phyloP scores from a whole-genome alignment of 1,284 basidiomycete species.

The Ceratobasidium theobromae region DNA sequence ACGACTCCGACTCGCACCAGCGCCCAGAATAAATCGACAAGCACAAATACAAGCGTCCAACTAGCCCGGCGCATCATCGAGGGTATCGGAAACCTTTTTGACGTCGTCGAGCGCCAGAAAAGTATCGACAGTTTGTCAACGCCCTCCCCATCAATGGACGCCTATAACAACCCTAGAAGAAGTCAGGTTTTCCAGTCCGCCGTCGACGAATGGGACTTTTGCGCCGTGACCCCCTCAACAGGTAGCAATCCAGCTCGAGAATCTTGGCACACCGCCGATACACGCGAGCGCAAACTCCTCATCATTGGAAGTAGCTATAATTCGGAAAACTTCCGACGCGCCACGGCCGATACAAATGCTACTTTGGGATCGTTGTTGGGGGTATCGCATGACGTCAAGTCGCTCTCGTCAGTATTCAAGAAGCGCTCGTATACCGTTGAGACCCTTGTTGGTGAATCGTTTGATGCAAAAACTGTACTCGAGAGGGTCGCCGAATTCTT shows the following conservation, averaged over 20 bases:
- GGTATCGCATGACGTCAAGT: neutral
- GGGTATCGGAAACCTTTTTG: neutral
- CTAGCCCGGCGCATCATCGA: neutral
- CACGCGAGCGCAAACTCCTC: constrained; percentile 12
- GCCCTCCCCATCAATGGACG: neutral
- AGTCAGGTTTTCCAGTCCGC: neutral
- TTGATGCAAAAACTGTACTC: neutral
- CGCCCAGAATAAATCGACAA: neutral
- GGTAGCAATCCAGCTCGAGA: neutral
- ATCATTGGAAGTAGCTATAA: constrained; percentile 18
- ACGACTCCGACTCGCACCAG: neutral
- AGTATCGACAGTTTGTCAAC: neutral
- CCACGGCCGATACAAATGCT: neutral
- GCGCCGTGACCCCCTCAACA: neutral
- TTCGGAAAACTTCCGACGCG: neutral
- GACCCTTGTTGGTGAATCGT: neutral
- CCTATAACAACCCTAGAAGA: neutral
- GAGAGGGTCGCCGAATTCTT: neutral
- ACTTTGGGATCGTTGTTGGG: neutral
- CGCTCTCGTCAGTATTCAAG: constrained; percentile 7
- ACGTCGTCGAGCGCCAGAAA: neutral
- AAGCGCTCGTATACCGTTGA: neutral
- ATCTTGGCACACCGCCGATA: constrained; percentile 1
- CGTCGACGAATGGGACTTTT: neutral
- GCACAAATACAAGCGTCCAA: neutral